Conservation (phyloP, 2,329 filamentous ascomycete genomes). For the Penicillium sp. region DNA sequence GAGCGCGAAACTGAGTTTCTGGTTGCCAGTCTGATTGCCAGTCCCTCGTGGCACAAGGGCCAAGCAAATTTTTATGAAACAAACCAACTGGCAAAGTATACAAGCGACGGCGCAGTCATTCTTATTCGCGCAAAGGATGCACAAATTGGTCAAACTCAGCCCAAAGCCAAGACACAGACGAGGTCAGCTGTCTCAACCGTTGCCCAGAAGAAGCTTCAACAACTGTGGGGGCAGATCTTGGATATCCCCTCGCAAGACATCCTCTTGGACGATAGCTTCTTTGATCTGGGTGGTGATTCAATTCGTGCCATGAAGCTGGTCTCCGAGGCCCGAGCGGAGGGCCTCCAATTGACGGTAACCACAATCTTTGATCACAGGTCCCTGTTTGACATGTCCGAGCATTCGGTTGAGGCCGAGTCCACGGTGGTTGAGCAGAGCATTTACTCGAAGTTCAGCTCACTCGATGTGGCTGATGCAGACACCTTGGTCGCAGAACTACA, state of each 20-base stretch:
- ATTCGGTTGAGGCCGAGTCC: background rate
- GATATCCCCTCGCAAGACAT: conserved; percentile 49
- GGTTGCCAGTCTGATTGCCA: background rate
- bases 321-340: conserved; percentile 54
- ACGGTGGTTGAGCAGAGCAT: background rate
- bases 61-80: background rate
- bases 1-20: background rate
- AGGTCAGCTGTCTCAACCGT: background rate
- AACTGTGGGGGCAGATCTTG: conserved; percentile 54
- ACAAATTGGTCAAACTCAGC: background rate
- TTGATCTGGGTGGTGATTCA: conserved; percentile 60
- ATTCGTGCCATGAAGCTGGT: conserved; percentile 63
- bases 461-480: background rate
- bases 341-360: conserved; percentile 55
- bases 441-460: background rate
- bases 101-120: background rate
- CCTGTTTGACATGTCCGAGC: conserved; percentile 3
- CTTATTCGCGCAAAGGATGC: conserved; percentile 1
- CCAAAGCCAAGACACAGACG: background rate
- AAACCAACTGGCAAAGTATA: conserved; percentile 3
- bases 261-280: conserved; percentile 56
- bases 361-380: conserved; percentile 55
- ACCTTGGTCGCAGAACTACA: background rate
- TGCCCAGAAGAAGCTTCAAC: conserved; percentile 39
- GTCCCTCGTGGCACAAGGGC: background rate